A percentile compares a stretch with the other conserved stretches of the same genome.
These are phyloP conservation scores for Diaporthe caulivora DNA, from an alignment of 2,329 filamentous ascomycete species.

Conservation along the genomic window DNA sequence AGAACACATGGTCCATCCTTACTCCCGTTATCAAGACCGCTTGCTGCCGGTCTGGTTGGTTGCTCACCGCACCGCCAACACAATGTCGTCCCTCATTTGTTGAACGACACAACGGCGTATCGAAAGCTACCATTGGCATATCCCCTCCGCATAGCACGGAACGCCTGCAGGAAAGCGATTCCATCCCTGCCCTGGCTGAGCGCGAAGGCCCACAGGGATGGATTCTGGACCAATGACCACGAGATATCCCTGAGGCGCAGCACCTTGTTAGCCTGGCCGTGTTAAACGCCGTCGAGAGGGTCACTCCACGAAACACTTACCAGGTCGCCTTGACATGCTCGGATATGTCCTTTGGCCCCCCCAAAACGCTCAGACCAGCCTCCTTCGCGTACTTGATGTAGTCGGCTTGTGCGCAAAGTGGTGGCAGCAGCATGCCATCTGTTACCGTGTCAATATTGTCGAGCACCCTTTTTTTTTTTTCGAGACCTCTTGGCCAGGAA, in stretches of 20 bases:
- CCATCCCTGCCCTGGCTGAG: constrained; percentile 71
- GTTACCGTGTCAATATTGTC: background rate
- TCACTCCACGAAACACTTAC: constrained; percentile 52
- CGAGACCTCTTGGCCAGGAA: background rate
- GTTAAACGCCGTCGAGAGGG: background rate
- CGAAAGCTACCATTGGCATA: constrained; percentile 70
- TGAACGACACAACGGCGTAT: constrained; percentile 70
- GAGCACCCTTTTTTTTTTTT: background rate
- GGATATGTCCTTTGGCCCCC: constrained; percentile 68
- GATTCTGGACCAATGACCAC: constrained; percentile 70
- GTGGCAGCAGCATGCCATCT: constrained; percentile 73
- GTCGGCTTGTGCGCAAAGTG: constrained; percentile 64
- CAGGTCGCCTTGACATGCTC: constrained; percentile 70
- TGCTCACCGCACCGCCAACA: background rate
- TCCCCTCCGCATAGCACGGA: constrained; percentile 71
- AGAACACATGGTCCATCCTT: background rate
- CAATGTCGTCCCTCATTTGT: constrained; percentile 52
- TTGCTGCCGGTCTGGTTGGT: background rate
- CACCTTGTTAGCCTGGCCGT: constrained; percentile 8
- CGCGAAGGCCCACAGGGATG: constrained; percentile 71
- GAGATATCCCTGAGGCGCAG: constrained; percentile 68
- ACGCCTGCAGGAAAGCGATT: constrained; percentile 71
- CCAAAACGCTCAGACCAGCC: constrained; percentile 60
- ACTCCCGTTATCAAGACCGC: background rate
- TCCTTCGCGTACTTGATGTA: constrained; percentile 64